phyloP scores from a whole-genome alignment of 305 asterid genomes.

The Galium porrigens region DNA sequence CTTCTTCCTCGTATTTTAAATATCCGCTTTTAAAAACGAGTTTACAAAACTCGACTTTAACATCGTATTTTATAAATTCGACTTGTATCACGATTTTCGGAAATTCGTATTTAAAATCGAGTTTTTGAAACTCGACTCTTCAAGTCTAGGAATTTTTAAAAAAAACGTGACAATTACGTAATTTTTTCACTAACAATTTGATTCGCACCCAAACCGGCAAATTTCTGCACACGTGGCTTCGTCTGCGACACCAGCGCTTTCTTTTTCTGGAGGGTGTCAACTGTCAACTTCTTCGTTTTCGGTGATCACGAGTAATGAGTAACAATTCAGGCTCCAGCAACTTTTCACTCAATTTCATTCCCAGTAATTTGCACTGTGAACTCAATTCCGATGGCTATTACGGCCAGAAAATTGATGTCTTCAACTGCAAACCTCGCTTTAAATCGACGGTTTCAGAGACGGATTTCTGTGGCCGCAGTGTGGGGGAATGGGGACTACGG shows the following conservation, averaged over 20 bases:
- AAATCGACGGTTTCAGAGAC: conserved; percentile 24
- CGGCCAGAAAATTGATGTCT: conserved; percentile 10
- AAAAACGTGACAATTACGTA: no score
- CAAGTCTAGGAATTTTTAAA: no score
- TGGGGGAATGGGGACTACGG: conserved; percentile 99
- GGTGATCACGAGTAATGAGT: neutral
- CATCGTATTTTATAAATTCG: no score
- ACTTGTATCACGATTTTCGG: no score
- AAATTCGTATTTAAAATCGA: no score
- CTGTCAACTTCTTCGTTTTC: neutral
- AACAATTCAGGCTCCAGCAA: neutral
- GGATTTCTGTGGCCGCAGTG: conserved; percentile 40
- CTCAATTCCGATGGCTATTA: conserved; percentile 9
- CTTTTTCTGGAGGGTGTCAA: neutral
- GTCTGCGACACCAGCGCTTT: neutral
- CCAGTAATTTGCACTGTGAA: neutral
- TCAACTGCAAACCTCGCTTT: neutral
- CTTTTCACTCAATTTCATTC: neutral
- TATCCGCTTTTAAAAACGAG: no score
- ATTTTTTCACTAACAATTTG: neutral
- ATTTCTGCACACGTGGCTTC: neutral
- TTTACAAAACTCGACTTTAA: no score
- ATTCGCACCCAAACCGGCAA: neutral
- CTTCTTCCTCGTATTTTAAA: no score
- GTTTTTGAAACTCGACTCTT: no score